Evolutionary conservation across 169 alveolate species (phyloP), one percentile per base, ranked within the genome.

Genomic region (Plasmodium reichenowi): DNA sequence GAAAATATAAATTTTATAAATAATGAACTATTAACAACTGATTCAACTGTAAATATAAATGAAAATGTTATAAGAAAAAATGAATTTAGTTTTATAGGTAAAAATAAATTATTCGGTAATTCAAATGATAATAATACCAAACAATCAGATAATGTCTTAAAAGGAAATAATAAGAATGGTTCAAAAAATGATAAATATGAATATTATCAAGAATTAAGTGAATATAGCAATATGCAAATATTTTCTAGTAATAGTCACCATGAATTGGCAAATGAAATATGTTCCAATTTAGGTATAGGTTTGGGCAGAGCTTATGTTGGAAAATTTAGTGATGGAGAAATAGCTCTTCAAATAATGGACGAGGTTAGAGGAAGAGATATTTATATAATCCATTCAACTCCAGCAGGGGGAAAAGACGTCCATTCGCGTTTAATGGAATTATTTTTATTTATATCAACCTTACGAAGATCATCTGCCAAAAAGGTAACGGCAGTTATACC

Each of bases 281-380:
- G 94, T n/a, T 74, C 93, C 60, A 89, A 88, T 66, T 88, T 96
- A 80, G 97, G 97, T 38, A 73, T 78, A 71, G 38, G 94, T 60
- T 73, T 95, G 52, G 97, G 97, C 13, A 88, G 95, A 48, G 94
- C 93, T 12, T 87, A 74, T 50, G 88, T 94, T 12, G 93, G 95
- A 8, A 92, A 94, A 72, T 96, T 94, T 76, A 95, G 97, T 43
- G 98, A 97, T 88, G 98, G 98, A 47, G 98, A 96, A 91, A 89
- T 93, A 26, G 83, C 94, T 48, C 92, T 97, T 6, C 93, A 93
- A 75, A 89, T 97, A 17, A 88, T 92, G 80, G 98, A 96, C 60
- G 94, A 93, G 78, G 97, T 96, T 62, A 80, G 97, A 83, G 98
- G 98, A n/a, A 94, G 95, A 70, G 97, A 97, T 72, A 89, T 94